These are phyloP conservation scores for Candida tammaniensis DNA, from an alignment of 805 yeast genomes.

Conservation along the genomic window DNA sequence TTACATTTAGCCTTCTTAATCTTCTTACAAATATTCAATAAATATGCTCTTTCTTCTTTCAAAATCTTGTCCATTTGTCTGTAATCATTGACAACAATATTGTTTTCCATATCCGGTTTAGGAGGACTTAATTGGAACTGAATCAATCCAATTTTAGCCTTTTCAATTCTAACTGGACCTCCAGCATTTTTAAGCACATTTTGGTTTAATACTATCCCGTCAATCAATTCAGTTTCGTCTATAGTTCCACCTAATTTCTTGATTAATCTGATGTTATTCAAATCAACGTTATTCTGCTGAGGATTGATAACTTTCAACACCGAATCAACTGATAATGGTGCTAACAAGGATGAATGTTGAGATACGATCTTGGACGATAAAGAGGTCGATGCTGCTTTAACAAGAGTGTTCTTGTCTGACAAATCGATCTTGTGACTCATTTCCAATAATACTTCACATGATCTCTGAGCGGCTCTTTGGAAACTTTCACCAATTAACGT, in stretches of 20 bases:
- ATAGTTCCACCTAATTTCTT: constrained; percentile 97
- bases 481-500: constrained; percentile 91
- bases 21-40: constrained; percentile 91
- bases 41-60: constrained; percentile 95
- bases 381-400: constrained; percentile 93
- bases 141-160: constrained; percentile 84
- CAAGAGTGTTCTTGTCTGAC: constrained; percentile 74
- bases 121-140: constrained; percentile 97
- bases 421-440: constrained; percentile 84
- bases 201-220: constrained; percentile 93
- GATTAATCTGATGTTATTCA: constrained; percentile 82
- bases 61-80: constrained; percentile 98
- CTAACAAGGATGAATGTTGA: constrained; percentile 79
- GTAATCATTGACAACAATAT: constrained; percentile 95
- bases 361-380: constrained; percentile 93
- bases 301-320: constrained; percentile 74
- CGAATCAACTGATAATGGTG: constrained; percentile 93
- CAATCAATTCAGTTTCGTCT: constrained; percentile 89
- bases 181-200: constrained; percentile 87
- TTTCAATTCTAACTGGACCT: constrained; percentile 92
- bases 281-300: constrained; percentile 66
- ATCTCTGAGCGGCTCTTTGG: constrained; percentile 81
- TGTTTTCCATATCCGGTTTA: constrained; percentile 96
- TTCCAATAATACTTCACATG: constrained; percentile 76
- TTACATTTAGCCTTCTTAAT: constrained; percentile 97